These are phyloP conservation scores for Bocquillonia castaneifolia DNA, from an alignment of 441 rosid genomes.

Conservation along the genomic window DNA sequence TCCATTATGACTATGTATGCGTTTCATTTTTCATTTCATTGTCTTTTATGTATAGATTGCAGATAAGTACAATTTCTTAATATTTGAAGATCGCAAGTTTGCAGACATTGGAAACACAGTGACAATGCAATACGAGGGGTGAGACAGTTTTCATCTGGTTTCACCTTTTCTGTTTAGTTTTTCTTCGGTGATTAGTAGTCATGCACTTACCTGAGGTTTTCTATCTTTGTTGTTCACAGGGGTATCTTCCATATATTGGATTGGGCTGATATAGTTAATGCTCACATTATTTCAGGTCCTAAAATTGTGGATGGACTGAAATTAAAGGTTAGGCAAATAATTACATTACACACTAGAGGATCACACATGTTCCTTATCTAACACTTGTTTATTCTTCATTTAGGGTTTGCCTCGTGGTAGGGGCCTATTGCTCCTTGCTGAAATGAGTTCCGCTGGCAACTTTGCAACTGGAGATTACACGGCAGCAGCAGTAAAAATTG, in stretches of 20 bases:
- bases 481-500: conserved; percentile 82
- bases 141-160: conserved; percentile 9
- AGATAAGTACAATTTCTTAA: conserved; percentile 71
- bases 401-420: conserved; percentile 90
- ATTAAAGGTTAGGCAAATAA: conserved; percentile 52
- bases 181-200: neutral
- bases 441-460: conserved; percentile 98
- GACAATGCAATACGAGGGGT: conserved; percentile 98
- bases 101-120: conserved; percentile 97
- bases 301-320: conserved; percentile 89
- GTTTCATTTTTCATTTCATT: neutral
- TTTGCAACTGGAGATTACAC: conserved; percentile 93
- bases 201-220: conserved; percentile 3
- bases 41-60: conserved; percentile 52
- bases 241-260: conserved; percentile 77
- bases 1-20: neutral
- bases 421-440: conserved; percentile 89
- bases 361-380: conserved; percentile 9
- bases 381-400: conserved; percentile 5
- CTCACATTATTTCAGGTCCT: conserved; percentile 85
- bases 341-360: neutral
- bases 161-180: neutral
- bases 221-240: conserved; percentile 37
- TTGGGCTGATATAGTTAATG: conserved; percentile 93
- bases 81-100: conserved; percentile 95